Base-by-base conservation (phyloP, 305 asterid species). In the Fraxinus albicans region DNA sequence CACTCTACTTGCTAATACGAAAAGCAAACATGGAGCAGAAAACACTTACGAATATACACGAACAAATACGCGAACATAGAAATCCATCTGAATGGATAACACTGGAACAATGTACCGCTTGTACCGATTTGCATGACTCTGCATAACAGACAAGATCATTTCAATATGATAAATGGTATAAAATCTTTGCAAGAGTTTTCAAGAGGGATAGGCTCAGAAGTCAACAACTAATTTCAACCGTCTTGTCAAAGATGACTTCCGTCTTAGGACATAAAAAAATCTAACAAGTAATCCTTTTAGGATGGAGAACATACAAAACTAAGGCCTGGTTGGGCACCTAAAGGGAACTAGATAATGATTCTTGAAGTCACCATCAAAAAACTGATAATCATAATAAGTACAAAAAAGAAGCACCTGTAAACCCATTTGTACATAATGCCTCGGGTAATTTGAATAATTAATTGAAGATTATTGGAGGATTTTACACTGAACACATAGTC, bases 71-170 rank as follows among this genome's bases (percentile, higher is more conserved):
- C 99, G 97, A 21, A 96, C 95, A 80, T 96, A 96, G 90, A 96
- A 96, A 87, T 96, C 98, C 97, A 96, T 96, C 86, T 96, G 94
- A 85, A 96, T 96, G 25, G 99, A 93, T 84, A 96, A 88, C 86
- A 94, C 92, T 8, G 99, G 99, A 86, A 93, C 97, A 85, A 94
- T 94, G 86, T 92, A 96, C 77, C 99, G 87, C 88, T 92, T 96
- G 88, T 96, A 93, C 36, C 99, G 94, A 90, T 96, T 96, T 75
- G 99, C 99, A 88, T 96, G 99, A 91, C 97, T 90, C 99, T 96
- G 97, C 91, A 89, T 74, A 70, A 12, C n/a, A 70, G 76, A 31
- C 1, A 2, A 70, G 4, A 70, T 70, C 38, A 3, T 31, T 70
- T 35, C 40, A 31, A 69, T 69, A 31, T 69, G 42, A 70, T 31